phyloP scores from a whole-genome alignment of 1,139 yeast species.

The Yamadazyma friedrichii region DNA sequence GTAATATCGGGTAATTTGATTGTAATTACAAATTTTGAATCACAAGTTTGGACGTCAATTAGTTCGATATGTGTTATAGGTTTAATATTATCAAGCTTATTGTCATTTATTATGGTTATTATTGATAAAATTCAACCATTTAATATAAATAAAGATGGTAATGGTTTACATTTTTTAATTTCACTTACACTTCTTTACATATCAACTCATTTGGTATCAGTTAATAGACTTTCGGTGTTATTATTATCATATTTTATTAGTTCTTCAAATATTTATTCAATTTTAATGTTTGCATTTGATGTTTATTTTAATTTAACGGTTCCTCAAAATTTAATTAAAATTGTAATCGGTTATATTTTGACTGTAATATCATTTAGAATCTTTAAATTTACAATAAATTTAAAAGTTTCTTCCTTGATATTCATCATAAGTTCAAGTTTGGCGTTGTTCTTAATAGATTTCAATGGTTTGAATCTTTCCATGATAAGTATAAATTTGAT shows the following conservation, averaged over 20 bases:
- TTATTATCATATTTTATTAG: constrained; percentile 28
- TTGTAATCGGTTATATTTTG: constrained; percentile 20
- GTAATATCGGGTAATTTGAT: constrained; percentile 4
- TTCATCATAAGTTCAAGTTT: background rate
- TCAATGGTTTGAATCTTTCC: background rate
- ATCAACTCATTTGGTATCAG: constrained; percentile 20
- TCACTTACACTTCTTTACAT: constrained; percentile 10
- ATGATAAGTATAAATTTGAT: constrained; percentile 3
- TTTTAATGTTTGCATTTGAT: constrained; percentile 23
- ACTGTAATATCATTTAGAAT: constrained; percentile 18
- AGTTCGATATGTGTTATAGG: background rate
- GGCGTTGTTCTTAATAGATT: background rate
- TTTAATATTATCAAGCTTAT: constrained; percentile 1
- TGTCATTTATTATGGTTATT: constrained; percentile 2
- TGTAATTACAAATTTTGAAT: background rate
- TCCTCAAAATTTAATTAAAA: constrained; percentile 2
- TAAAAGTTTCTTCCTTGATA: background rate
- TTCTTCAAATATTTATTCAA: constrained; percentile 27
- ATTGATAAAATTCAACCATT: constrained; percentile 8
- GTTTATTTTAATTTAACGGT: constrained; percentile 12
- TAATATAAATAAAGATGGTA: constrained; percentile 1
- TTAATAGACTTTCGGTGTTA: constrained; percentile 23
- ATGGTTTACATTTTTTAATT: constrained; percentile 4
- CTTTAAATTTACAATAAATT: constrained; percentile 7
- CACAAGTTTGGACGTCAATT: background rate